Conservation (phyloP, 139 green algal genomes). For the Dunaliella sp. region DNA sequence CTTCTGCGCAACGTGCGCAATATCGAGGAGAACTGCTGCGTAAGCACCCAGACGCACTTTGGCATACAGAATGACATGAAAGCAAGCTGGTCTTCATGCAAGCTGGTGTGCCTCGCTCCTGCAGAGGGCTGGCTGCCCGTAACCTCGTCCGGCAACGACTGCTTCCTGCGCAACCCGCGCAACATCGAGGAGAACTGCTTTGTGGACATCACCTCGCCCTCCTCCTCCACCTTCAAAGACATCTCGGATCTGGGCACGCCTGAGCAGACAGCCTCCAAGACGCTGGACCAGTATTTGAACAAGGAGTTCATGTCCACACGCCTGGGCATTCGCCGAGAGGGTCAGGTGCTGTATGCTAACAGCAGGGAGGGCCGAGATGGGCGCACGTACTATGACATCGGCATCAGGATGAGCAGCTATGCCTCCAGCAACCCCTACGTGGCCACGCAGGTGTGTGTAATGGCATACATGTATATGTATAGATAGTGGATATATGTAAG, state of each 20-base stretch:
- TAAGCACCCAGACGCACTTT: too few species aligned
- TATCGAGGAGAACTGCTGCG: slow-evolving; percentile 88
- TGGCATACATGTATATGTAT: too few species aligned
- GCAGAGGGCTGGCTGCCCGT: slow-evolving; percentile 44
- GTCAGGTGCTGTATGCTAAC: slow-evolving; percentile 30
- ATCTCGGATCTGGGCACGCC: slow-evolving; percentile 83
- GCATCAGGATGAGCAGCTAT: slow-evolving; percentile 67
- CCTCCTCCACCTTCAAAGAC: slow-evolving; percentile 56
- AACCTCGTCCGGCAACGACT: slow-evolving; percentile 82
- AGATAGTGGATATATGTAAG: too few species aligned
- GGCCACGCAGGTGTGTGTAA: slow-evolving; percentile 50
- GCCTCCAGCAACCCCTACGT: slow-evolving; percentile 77
- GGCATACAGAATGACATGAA: too few species aligned
- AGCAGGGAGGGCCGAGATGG: slow-evolving; percentile 32
- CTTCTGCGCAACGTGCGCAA: slow-evolving; percentile 83
- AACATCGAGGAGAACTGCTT: slow-evolving; percentile 91
- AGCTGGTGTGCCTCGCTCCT: too few species aligned
- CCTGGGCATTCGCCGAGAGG: slow-evolving; percentile 60
- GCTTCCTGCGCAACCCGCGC: slow-evolving; percentile 83
- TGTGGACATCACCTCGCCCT: slow-evolving; percentile 89
- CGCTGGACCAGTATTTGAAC: slow-evolving; percentile 75
- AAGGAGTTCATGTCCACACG: slow-evolving; percentile 96
- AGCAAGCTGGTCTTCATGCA: too few species aligned
- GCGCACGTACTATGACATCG: slow-evolving; percentile 46
- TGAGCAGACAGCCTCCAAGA: slow-evolving; percentile 61